phyloP scores from a whole-genome alignment of 768 basidiomycete genomes.

The Hemileccinum impolitum region DNA sequence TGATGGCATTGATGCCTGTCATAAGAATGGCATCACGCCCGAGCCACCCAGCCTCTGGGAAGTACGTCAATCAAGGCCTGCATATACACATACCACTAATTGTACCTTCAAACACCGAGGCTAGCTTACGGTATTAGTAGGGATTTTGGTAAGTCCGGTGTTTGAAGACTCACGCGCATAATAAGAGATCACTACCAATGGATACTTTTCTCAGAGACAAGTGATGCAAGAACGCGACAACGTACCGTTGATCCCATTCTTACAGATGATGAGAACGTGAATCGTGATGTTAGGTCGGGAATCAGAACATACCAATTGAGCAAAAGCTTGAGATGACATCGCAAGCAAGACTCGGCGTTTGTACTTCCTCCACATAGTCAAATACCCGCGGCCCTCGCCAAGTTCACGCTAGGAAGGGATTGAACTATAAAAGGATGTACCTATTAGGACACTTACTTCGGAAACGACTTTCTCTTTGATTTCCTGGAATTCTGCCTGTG shows the following conservation, averaged over 20 bases:
- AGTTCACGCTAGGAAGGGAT: slow-evolving; percentile 56
- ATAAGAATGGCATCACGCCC: slow-evolving; percentile 91
- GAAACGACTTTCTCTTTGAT: slow-evolving; percentile 77
- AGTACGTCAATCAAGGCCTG: slow-evolving; percentile 9
- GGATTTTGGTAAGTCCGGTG: not conserved
- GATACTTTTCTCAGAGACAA: slow-evolving; percentile 5
- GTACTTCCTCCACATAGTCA: slow-evolving; percentile 83
- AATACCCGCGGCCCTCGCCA: slow-evolving; percentile 74
- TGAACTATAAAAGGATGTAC: not conserved
- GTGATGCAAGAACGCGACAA: slow-evolving; percentile 1
- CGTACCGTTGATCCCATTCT: slow-evolving; percentile 95
- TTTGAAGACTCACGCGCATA: slow-evolving; percentile 71
- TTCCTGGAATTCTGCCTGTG: slow-evolving; percentile 83
- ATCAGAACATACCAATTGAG: slow-evolving; percentile 69
- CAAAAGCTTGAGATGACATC: slow-evolving; percentile 94
- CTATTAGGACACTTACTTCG: slow-evolving; percentile 45
- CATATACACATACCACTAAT: not conserved
- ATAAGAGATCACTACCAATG: slow-evolving; percentile 79
- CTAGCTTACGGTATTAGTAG: slow-evolving; percentile 35
- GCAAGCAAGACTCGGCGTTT: slow-evolving; percentile 85
- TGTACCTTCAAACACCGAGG: slow-evolving; percentile 88
- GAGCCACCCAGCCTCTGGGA: slow-evolving; percentile 88
- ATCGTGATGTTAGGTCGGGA: not conserved
- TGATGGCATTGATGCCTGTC: slow-evolving; percentile 90
- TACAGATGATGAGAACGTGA: slow-evolving; percentile 2